Evolutionary conservation across 2,329 filamentous ascomycete genomes (phyloP).

Genomic region (Gremmenia infestans): DNA sequence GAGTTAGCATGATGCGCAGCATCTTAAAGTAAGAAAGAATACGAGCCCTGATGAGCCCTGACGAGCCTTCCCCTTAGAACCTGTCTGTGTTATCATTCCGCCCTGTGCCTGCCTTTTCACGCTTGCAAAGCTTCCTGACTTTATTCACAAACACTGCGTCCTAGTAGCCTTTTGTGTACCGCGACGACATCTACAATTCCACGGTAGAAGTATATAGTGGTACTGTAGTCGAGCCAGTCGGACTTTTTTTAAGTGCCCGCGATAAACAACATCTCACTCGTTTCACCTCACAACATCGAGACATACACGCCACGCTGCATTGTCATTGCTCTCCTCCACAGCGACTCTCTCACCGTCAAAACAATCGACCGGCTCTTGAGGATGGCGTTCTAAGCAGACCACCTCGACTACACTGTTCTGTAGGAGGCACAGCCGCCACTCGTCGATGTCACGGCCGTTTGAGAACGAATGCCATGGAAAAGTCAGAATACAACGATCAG

Average conservation of each 20-base stretch:
- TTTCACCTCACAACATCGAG: background rate
- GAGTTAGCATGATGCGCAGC: too few relatives aligned
- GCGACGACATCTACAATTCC: too few relatives aligned
- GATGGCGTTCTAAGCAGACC: constrained; percentile 23
- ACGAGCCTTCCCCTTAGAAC: background rate
- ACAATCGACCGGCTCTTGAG: constrained; percentile 13
- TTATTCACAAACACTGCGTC: background rate
- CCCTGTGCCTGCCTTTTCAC: background rate
- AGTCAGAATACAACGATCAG: constrained; percentile 17
- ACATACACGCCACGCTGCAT: background rate
- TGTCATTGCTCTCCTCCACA: background rate
- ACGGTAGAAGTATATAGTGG: too few relatives aligned
- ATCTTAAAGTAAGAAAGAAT: background rate
- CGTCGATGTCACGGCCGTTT: constrained; percentile 22
- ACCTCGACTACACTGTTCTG: constrained; percentile 14
- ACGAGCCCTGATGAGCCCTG: background rate
- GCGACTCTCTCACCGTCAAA: constrained; percentile 3
- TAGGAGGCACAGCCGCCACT: constrained; percentile 13
- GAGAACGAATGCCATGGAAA: constrained; percentile 26
- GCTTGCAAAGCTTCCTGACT: background rate
- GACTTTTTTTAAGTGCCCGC: background rate
- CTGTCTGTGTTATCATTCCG: background rate
- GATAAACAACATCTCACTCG: background rate
- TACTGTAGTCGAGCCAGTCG: background rate
- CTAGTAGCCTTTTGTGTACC: too few relatives aligned